Base-by-base conservation (phyloP, 78 protist species). In the Cavenderia fasciculata region DNA sequence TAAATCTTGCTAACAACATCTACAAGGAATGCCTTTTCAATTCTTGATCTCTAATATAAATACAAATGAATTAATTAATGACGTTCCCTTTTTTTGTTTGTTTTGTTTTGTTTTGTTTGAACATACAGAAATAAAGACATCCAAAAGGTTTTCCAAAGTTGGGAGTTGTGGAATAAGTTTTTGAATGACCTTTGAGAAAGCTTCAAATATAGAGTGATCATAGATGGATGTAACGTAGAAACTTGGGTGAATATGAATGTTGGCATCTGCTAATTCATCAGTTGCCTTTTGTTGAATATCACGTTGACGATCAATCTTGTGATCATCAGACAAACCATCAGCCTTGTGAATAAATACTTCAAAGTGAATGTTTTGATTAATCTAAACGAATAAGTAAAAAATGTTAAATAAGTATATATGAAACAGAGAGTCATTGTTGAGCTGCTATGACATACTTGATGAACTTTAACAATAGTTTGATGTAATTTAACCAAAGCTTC, bases 291-390 rank as follows among this genome's bases (percentile, higher is more conserved):
- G 94, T 43, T 95, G 96, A 40, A 97, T 88, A 56, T 96, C 98
- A 14, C 96, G 94, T 88, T 94, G 97, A 14, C 59, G 77, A 40
- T 97, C 97, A 12, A 92, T 93, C 77, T 96, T 95, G 63, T 86
- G 91, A 57, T 97, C 98, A 82, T 96, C 98, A 3, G 96, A 51
- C 38, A 96, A 87, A 6, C 97, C 96, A 68, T 97, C 98, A 14
- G 96, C 97, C 72, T 98, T 98, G 77, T 98, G 99, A 59, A 98
- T 96, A 47, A 98, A 94, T 31, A 98, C 97, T 82, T 98, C 99
- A 59, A 97, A 97, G 34, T 31, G 73, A 49, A 98, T 95, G 57
- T 46, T 5, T 66, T 93, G 92, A 59, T 97, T 96, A 56, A 95
- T 75, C 69, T 79, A 51, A 11, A n/a, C 14, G 57, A 46, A n/a